A percentile compares a stretch with the other conserved stretches of the same genome.
Conservation (phyloP, 169 alveolate species). For the Plasmodium gaboni region DNA sequence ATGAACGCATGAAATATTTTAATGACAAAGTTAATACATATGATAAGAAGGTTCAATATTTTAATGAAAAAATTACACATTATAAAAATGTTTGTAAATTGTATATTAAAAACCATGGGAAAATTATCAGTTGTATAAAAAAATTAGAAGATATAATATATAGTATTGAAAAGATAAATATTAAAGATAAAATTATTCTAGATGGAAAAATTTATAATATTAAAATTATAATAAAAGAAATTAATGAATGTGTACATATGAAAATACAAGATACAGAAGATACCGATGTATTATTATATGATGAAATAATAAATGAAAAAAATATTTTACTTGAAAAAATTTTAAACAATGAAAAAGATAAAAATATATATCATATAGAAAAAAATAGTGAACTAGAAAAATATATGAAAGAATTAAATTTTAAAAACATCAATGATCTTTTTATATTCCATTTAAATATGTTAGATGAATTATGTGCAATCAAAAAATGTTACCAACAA, state of each 20-base stretch:
- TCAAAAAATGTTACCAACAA: slow-evolving; percentile 4
- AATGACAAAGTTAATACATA: background rate
- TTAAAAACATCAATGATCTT: slow-evolving; percentile 26
- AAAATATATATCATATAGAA: background rate
- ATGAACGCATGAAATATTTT: slow-evolving; percentile 17
- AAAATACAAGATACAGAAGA: background rate
- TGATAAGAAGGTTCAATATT: slow-evolving; percentile 21
- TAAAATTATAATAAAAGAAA: slow-evolving; percentile 23
- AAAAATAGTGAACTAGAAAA: slow-evolving; percentile 11
- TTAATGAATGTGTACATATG: background rate
- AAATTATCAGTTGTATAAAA: slow-evolving; percentile 4
- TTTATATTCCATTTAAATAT: slow-evolving; percentile 21
- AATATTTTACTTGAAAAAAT: slow-evolving; percentile 13
- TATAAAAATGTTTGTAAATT: slow-evolving; percentile 22
- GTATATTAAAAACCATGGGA: background rate
- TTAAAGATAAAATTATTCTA: background rate
- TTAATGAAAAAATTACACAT: slow-evolving; percentile 26
- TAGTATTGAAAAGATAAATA: background rate
- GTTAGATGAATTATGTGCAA: slow-evolving; percentile 14
- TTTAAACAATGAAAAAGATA: slow-evolving; percentile 19
- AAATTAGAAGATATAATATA: slow-evolving; percentile 7
- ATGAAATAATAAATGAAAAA: slow-evolving; percentile 42
- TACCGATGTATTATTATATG: slow-evolving; percentile 1
- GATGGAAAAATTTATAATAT: slow-evolving; percentile 8
- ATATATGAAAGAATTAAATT: slow-evolving; percentile 47